Conservation (phyloP, 768 basidiomycete genomes). For the Boletales sp. region DNA sequence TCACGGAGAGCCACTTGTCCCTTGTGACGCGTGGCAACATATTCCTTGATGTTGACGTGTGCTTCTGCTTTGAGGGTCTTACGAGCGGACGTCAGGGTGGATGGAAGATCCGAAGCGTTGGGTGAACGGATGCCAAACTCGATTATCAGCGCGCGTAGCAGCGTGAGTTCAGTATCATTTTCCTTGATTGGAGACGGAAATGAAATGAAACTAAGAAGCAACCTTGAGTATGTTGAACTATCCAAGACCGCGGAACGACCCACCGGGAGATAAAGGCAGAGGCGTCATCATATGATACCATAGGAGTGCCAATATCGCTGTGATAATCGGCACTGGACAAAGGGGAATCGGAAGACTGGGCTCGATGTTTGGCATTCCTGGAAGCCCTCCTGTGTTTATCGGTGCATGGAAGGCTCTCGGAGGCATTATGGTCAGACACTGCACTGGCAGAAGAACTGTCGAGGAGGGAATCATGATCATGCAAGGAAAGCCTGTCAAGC, state of each 20-base stretch:
- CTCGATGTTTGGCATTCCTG: constrained; percentile 1
- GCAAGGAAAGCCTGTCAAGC: constrained; percentile 20
- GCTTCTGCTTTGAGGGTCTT: constrained; percentile 60
- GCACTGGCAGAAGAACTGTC: constrained; percentile 3
- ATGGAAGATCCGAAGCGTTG: constrained; percentile 46
- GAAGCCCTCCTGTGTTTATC: not conserved
- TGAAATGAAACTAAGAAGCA: constrained; percentile 21
- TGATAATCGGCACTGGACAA: constrained; percentile 8
- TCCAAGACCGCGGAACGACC: not conserved
- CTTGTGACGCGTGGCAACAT: constrained; percentile 60
- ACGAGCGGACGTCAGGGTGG: constrained; percentile 62
- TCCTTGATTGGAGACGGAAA: constrained; percentile 17
- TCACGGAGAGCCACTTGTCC: constrained; percentile 58
- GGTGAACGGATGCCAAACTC: constrained; percentile 63
- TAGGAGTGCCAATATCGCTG: constrained; percentile 10
- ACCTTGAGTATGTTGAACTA: not conserved
- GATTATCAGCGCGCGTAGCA: constrained; percentile 71
- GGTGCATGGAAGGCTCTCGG: not conserved
- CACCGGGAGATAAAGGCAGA: constrained; percentile 26
- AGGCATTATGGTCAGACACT: constrained; percentile 6
- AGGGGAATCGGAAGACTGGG: not conserved
- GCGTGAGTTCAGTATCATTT: constrained; percentile 39
- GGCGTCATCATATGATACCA: constrained; percentile 24
- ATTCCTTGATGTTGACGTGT: constrained; percentile 72
- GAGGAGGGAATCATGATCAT: not conserved